A percentile compares a stretch with the other conserved stretches of the same genome.
These are phyloP conservation scores for Phaeoacremonium minimum DNA, from an alignment of 2,329 filamentous ascomycete species.

Conservation along the genomic window DNA sequence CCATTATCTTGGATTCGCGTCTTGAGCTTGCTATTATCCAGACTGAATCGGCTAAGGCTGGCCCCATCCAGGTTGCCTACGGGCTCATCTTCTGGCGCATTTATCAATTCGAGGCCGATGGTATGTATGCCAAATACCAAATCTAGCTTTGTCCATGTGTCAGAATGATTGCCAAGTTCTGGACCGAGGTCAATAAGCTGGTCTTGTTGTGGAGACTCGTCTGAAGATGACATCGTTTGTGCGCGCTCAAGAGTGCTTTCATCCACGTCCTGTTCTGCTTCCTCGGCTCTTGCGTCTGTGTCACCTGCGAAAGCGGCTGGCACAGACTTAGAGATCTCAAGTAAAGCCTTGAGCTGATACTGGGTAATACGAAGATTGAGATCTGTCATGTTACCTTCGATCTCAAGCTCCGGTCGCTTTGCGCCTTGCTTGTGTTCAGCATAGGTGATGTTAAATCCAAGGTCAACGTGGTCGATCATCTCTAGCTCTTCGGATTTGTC, in stretches of 20 bases:
- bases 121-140: slow-evolving; percentile 85
- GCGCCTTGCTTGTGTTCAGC: slow-evolving; percentile 75
- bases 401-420: slow-evolving; percentile 84
- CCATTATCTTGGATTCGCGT: slow-evolving; percentile 89
- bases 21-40: slow-evolving; percentile 90
- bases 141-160: slow-evolving; percentile 90
- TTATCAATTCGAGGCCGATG: slow-evolving; percentile 82
- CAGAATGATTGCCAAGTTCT: slow-evolving; percentile 63
- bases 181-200: slow-evolving; percentile 56
- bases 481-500: slow-evolving; percentile 79
- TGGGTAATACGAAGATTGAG: slow-evolving; percentile 88
- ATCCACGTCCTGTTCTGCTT: slow-evolving; percentile 72
- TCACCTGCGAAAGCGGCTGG: slow-evolving; percentile 82
- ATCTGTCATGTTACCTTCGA: slow-evolving; percentile 88
- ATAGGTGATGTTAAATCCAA: slow-evolving; percentile 89
- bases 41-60: slow-evolving; percentile 87
- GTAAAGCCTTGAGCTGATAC: slow-evolving; percentile 81
- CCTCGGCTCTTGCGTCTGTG: slow-evolving; percentile 64
- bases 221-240: slow-evolving; percentile 35
- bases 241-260: slow-evolving; percentile 45
- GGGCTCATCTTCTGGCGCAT: slow-evolving; percentile 69
- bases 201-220: slow-evolving; percentile 27
- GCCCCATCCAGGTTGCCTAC: slow-evolving; percentile 74
- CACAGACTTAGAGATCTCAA: slow-evolving; percentile 83
- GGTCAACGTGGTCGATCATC: slow-evolving; percentile 93